Conservation (phyloP, 768 basidiomycete species). For the Porphyrellus cyaneotinctus region DNA sequence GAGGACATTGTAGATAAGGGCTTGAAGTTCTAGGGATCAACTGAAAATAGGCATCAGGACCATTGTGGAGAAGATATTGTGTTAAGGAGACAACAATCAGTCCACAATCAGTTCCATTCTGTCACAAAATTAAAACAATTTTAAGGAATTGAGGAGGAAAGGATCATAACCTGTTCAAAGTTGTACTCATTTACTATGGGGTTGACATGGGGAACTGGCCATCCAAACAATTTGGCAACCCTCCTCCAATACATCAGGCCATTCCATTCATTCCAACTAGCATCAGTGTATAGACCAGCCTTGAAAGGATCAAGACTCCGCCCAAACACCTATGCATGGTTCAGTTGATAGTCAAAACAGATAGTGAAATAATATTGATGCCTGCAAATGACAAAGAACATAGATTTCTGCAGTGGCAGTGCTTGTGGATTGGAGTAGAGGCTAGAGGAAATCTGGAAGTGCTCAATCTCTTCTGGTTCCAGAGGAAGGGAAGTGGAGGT, state of each 20-base stretch:
- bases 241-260: neutral
- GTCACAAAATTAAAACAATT: no score
- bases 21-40: neutral
- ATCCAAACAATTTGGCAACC: neutral
- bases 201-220: neutral
- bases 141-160: no score
- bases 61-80: neutral
- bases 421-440: neutral
- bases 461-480: neutral
- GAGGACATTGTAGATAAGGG: neutral
- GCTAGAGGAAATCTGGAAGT: neutral
- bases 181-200: neutral
- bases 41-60: neutral
- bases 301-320: neutral
- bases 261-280: neutral
- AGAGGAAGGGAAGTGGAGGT: neutral
- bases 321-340: constrained; percentile 5
- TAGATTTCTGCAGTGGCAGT: neutral
- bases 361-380: constrained; percentile 6
- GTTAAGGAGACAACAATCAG: neutral
- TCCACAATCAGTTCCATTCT: constrained; percentile 9
- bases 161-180: neutral
- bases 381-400: constrained; percentile 1
- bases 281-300: neutral
- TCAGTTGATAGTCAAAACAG: constrained; percentile 1